phyloP scores from a whole-genome alignment of 768 basidiomycete genomes.

The Tricholoma furcatifolium region DNA sequence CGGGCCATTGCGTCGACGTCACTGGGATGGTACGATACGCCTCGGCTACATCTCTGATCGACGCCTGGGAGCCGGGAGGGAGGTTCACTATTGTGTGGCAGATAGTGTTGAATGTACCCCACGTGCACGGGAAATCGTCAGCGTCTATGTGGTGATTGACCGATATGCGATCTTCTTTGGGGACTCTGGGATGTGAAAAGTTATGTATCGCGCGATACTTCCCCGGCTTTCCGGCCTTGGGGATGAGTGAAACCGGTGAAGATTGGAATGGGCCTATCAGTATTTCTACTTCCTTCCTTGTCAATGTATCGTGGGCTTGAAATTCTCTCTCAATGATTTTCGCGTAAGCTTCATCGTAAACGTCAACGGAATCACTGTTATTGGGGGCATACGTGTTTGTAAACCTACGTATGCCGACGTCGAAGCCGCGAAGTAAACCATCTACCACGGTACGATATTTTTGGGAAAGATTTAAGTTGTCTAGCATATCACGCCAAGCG shows the following conservation, averaged over 20 bases:
- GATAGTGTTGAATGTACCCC: constrained; percentile 30
- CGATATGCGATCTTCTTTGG: background rate
- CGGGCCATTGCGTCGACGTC: constrained; percentile 33
- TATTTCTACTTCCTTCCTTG: background rate
- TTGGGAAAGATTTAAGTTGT: too few relatives aligned
- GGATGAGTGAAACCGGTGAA: background rate
- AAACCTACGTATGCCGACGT: too few relatives aligned
- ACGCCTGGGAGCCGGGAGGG: constrained; percentile 35
- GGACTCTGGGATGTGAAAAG: background rate
- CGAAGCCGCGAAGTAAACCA: too few relatives aligned
- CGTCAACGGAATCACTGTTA: too few relatives aligned
- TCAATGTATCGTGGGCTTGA: background rate
- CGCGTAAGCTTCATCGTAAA: too few relatives aligned
- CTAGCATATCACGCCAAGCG: too few relatives aligned
- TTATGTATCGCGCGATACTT: background rate
- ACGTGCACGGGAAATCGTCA: background rate
- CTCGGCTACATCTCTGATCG: constrained; percentile 36
- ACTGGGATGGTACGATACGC: constrained; percentile 34
- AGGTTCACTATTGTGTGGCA: constrained; percentile 28
- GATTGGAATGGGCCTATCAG: background rate
- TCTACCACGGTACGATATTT: too few relatives aligned
- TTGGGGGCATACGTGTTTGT: too few relatives aligned
- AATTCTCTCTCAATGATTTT: too few relatives aligned
- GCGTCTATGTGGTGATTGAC: background rate
- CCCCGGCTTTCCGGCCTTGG: background rate